Conservation (phyloP, 1,284 basidiomycete species). For the Tilletia walkeri region DNA sequence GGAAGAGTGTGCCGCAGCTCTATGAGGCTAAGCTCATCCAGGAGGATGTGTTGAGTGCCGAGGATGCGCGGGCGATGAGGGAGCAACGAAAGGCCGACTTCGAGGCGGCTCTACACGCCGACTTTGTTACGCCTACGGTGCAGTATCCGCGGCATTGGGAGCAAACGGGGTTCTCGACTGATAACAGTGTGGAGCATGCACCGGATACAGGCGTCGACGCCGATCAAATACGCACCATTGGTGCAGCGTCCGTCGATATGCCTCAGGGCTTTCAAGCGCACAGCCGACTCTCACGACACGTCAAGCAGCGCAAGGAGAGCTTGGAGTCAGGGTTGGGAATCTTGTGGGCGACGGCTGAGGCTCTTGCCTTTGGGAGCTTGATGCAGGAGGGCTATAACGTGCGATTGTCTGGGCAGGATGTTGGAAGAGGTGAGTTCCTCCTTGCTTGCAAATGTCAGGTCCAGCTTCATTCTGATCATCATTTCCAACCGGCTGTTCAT, state of each 20-base stretch:
- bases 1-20: constrained; percentile 71
- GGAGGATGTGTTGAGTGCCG: constrained; percentile 12
- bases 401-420: constrained; percentile 83
- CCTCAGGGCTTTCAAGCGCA: constrained; percentile 70
- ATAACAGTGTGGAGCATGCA: constrained; percentile 59
- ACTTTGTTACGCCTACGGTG: constrained; percentile 6
- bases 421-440: constrained; percentile 59
- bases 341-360: constrained; percentile 86
- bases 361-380: constrained; percentile 78
- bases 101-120: constrained; percentile 13
- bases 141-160: constrained; percentile 10
- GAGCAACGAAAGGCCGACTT: constrained; percentile 16
- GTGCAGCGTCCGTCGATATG: constrained; percentile 68
- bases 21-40: constrained; percentile 75
- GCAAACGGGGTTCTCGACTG: background rate
- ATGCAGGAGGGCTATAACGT: constrained; percentile 76
- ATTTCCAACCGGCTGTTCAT: background rate
- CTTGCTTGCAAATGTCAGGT: background rate
- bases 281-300: constrained; percentile 72
- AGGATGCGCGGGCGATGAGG: constrained; percentile 17
- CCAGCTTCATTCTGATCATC: background rate
- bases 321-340: constrained; percentile 70
- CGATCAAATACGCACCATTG: constrained; percentile 64
- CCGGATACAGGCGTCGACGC: constrained; percentile 70
- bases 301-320: constrained; percentile 71